phyloP scores from a whole-genome alignment of 225 moss, liverwort and hornwort species.

The Polytrichum formosum region DNA sequence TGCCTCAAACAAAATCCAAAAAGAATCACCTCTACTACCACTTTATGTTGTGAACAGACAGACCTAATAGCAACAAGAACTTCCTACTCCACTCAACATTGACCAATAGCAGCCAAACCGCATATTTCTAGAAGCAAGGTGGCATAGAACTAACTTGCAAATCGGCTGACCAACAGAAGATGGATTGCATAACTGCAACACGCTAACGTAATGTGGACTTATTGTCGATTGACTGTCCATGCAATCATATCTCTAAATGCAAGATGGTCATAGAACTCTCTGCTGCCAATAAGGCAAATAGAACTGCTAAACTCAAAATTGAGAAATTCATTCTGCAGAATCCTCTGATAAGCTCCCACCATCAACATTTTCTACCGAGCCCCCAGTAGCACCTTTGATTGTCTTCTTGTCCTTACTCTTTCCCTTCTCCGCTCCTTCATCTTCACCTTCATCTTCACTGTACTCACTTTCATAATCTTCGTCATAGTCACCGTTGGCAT shows the following conservation, averaged over 20 bases:
- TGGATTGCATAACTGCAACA: neutral
- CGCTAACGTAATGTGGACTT: neutral
- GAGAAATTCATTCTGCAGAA: constrained; percentile 6
- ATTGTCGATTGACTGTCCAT: neutral
- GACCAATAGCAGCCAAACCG: no score
- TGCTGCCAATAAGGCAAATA: neutral
- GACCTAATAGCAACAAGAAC: no score
- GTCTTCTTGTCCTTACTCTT: constrained; percentile 46
- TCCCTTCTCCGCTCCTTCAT: constrained; percentile 31
- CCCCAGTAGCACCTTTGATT: constrained; percentile 50
- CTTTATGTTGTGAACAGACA: no score
- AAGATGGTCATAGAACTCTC: neutral
- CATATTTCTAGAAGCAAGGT: no score
- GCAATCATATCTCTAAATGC: neutral
- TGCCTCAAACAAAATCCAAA: no score
- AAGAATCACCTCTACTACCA: no score
- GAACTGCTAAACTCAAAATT: constrained; percentile 21
- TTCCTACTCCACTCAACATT: no score
- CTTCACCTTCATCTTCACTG: constrained; percentile 69
- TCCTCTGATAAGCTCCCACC: constrained; percentile 40
- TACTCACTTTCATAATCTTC: constrained; percentile 95
- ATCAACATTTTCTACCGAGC: constrained; percentile 58
- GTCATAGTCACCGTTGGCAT: constrained; percentile 59
- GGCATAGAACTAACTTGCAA: no score
- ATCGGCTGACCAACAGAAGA: no score